Conservation (phyloP, 2,329 filamentous ascomycete species). For the Colletotrichum graminicola region DNA sequence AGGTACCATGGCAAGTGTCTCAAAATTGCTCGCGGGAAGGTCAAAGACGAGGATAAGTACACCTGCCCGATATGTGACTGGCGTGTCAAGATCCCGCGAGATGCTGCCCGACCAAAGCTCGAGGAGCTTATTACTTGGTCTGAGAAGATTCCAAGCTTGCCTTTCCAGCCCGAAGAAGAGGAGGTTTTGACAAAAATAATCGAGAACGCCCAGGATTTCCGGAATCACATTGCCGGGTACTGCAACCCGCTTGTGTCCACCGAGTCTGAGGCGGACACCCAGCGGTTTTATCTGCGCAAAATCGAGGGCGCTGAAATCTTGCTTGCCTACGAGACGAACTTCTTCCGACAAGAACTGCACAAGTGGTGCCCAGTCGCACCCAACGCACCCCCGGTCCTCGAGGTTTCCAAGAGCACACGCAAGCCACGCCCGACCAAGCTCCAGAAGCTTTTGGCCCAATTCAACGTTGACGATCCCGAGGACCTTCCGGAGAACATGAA, state of each 20-base stretch:
- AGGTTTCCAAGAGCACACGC: constrained; percentile 89
- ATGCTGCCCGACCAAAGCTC: constrained; percentile 93
- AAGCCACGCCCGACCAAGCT: constrained; percentile 97
- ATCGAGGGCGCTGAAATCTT: constrained; percentile 97
- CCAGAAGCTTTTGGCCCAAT: constrained; percentile 91
- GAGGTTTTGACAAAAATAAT: constrained; percentile 88
- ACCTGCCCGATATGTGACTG: constrained; percentile 98
- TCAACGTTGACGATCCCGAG: constrained; percentile 90
- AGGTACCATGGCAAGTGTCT: constrained; percentile 99
- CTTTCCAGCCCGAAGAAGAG: constrained; percentile 97
- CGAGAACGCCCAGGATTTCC: constrained; percentile 85
- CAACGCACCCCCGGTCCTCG: constrained; percentile 84
- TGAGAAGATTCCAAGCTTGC: constrained; percentile 82
- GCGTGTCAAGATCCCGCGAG: constrained; percentile 95
- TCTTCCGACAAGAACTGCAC: constrained; percentile 94
- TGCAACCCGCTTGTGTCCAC: constrained; percentile 86
- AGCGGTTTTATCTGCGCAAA: constrained; percentile 96
- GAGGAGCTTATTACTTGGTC: constrained; percentile 89
- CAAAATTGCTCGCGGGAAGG: constrained; percentile 96
- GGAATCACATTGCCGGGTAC: constrained; percentile 82
- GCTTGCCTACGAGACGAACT: constrained; percentile 94
- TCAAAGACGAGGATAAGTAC: constrained; percentile 98
- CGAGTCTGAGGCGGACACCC: constrained; percentile 86
- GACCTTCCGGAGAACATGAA: constrained; percentile 87
- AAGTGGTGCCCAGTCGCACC: constrained; percentile 94